Base-by-base conservation (phyloP, 495 filamentous ascomycete genomes). In the Daldinia concentrica region DNA sequence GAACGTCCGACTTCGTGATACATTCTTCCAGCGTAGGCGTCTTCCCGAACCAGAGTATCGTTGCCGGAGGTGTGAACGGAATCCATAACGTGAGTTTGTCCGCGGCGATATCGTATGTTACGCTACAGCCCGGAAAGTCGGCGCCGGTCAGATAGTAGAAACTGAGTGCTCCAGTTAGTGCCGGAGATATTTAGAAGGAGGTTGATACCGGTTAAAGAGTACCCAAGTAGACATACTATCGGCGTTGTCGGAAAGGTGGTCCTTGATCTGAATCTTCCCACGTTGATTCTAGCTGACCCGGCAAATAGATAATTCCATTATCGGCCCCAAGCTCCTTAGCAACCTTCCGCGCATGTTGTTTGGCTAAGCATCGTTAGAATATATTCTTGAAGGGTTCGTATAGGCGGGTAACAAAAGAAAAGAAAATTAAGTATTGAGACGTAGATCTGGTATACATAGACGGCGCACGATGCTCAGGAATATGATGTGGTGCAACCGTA, bases 321-420 rank as follows among this genome's bases (percentile, higher is more conserved):
- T 82, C 77, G 50, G 84, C 82, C 3, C 86, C 86, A 29, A 97
- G 87, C 62, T 89, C 85, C 56, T 85, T 82, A 12, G 88, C 90
- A 14, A 94, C 92, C 48, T 87, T 90, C 66, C 86, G 87, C 45
- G 91, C 93, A 78, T 97, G 92, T 67, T 89, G 83, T 77, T 95
- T 97, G 32, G 93, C 93, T 94, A 65, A 37, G 1, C 11, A 45
- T 32, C 30, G 69, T 68, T 69, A 74, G 62, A 50, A 60, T 41
- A 17, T 34, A 15, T 9, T 22, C 36, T 8, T 39, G 27, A 9
- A 34, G 37, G 2, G 4, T 11, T 30, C 12, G n/a, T 50, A 3
- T 24, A 24, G 9, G 12, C n/a, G 14, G 11, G 14, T 12, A n/a
- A 34, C n/a, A 27, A 34, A 6, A 7, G 6, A 43, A 52, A 15